Percentiles rank a stretch among this genome's conserved stretches.
Evolutionary conservation across 768 basidiomycete genomes (phyloP).

Genomic region (Trichaptum fuscoviolaceum): DNA sequence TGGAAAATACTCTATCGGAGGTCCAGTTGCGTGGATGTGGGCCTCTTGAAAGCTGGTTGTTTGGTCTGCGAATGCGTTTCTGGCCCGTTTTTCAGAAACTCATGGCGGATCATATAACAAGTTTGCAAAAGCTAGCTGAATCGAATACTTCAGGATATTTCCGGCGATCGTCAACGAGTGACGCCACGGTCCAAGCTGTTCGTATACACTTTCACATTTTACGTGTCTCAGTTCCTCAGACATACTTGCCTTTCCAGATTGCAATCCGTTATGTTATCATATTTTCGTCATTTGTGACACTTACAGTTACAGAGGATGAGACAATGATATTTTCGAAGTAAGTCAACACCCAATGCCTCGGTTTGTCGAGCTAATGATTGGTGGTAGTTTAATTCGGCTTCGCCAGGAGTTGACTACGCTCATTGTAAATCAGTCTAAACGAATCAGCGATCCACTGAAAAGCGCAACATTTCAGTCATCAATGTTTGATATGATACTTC

Average conservation of each 20-base stretch:
- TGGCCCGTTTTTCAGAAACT: conserved; percentile 93
- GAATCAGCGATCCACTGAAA: conserved; percentile 52
- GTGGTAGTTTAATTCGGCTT: conserved; percentile 68
- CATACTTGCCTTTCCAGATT: conserved; percentile 35
- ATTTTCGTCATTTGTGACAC: conserved; percentile 77
- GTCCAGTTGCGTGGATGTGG: conserved; percentile 73
- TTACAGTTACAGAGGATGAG: conserved; percentile 83
- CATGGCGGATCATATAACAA: conserved; percentile 79
- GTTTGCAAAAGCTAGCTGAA: conserved; percentile 78
- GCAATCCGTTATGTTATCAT: conserved; percentile 72
- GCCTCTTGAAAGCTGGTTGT: conserved; percentile 78
- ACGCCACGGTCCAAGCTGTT: conserved; percentile 59
- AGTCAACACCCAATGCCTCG: conserved; percentile 18
- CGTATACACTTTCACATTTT: conserved; percentile 18
- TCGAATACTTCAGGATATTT: conserved; percentile 59
- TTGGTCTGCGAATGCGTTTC: conserved; percentile 75
- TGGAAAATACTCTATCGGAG: conserved; percentile 72
- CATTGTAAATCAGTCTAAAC: conserved; percentile 65
- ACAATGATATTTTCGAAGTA: conserved; percentile 97
- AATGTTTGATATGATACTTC: conserved; percentile 73
- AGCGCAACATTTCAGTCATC: conserved; percentile 65
- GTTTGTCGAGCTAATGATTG: background rate
- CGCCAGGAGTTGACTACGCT: conserved; percentile 79
- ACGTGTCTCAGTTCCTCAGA: conserved; percentile 7
- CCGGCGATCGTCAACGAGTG: conserved; percentile 60